Evolutionary conservation across 1,284 basidiomycete genomes (phyloP).

Genomic region (Exobasidium rhododendri): DNA sequence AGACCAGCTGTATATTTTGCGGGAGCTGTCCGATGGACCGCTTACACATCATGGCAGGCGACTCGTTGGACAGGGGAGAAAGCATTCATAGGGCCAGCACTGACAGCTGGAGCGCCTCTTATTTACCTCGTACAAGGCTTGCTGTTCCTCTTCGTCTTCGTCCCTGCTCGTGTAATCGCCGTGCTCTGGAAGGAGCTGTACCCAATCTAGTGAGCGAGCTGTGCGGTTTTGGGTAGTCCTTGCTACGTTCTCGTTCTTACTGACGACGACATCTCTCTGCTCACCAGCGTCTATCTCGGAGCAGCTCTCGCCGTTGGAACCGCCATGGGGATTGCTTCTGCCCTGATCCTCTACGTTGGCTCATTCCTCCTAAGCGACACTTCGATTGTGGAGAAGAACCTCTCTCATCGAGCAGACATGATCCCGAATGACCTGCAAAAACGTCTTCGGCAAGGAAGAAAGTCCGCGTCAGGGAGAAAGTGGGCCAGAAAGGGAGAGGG

Average conservation of each 20-base stretch:
- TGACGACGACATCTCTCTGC: neutral
- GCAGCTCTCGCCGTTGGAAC: slow-evolving; percentile 9
- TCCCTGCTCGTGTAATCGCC: slow-evolving; percentile 9
- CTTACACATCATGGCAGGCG: slow-evolving; percentile 13
- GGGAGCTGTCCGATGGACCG: slow-evolving; percentile 7
- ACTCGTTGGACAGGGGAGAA: slow-evolving; percentile 10
- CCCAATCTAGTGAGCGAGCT: slow-evolving; percentile 4
- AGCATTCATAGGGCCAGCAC: slow-evolving; percentile 5
- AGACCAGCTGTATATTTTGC: slow-evolving; percentile 1
- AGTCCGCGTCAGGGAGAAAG: neutral
- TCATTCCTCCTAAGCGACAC: slow-evolving; percentile 6
- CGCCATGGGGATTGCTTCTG: slow-evolving; percentile 9
- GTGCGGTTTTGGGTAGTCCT: neutral
- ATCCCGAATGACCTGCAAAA: neutral
- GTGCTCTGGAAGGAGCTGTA: slow-evolving; percentile 2
- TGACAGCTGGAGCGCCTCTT: slow-evolving; percentile 1
- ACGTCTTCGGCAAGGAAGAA: neutral
- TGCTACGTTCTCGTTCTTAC: neutral
- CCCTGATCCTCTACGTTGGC: slow-evolving; percentile 6
- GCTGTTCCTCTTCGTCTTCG: slow-evolving; percentile 11
- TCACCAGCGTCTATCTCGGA: slow-evolving; percentile 1
- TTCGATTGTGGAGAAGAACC: slow-evolving; percentile 1
- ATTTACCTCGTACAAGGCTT: slow-evolving; percentile 6
- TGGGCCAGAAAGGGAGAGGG: neutral
- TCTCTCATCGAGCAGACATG: neutral